phyloP scores from a whole-genome alignment of 164 flowering plant genomes.

The Berberis thunbergii region DNA sequence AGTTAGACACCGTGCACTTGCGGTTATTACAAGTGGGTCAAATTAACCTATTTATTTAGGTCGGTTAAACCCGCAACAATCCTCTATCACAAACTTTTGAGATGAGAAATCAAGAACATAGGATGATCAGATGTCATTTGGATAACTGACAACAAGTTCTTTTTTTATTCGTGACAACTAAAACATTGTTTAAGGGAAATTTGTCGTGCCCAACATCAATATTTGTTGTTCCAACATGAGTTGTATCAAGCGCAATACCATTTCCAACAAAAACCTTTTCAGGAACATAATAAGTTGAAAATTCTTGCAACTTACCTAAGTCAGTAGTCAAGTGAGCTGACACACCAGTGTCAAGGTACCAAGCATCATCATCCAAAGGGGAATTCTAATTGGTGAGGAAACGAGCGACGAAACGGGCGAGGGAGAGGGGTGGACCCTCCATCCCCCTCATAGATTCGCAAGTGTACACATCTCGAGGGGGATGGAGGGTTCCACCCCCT shows the following conservation, averaged over 20 bases:
- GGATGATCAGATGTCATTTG: neutral
- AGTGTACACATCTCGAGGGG: too few species aligned
- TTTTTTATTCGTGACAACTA: neutral
- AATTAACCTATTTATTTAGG: too few species aligned
- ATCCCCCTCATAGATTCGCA: too few species aligned
- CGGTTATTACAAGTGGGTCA: too few species aligned
- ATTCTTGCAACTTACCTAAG: neutral
- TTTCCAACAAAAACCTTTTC: neutral
- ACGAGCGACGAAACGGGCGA: too few species aligned
- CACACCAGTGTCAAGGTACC: constrained; percentile 1
- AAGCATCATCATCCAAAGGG: neutral
- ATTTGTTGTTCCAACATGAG: neutral
- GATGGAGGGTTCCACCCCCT: too few species aligned
- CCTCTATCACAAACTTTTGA: neutral
- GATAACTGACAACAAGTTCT: neutral
- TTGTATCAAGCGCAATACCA: neutral
- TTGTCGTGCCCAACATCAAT: neutral
- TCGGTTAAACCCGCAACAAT: neutral
- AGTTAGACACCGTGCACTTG: too few species aligned
- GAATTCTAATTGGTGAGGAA: too few species aligned
- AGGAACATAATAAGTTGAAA: neutral
- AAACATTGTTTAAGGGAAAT: neutral
- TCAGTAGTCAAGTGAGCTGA: neutral
- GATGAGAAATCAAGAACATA: constrained; percentile 1
- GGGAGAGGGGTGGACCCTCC: too few species aligned